Base-by-base conservation (phyloP, 345 rosid species). In the Populus tremula region DNA sequence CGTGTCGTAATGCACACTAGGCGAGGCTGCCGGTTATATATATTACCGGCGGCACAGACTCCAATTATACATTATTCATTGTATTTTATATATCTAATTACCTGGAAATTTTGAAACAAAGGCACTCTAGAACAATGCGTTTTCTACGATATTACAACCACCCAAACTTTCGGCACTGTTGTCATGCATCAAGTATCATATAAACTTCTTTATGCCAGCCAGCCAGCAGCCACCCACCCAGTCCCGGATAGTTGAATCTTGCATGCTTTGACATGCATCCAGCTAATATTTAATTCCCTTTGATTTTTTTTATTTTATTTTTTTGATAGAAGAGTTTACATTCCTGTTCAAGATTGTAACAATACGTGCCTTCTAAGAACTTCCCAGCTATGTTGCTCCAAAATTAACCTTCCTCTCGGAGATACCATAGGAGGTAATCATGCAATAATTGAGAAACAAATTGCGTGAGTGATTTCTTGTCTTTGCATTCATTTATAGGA, bases 11-110 rank as follows among this genome's bases (percentile, higher is more conserved):
- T 13, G 31, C 39, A 16, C 49, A 4, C 29, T 67, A 41, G 45
- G 45, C 67, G 66, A 17, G 41, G 84, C 77, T 69, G 84, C 77
- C 64, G 68, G 86, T 84, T 84, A n/a, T 74, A 33, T 33, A 4
- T 33, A 33, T 33, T 33, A 77, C 6, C 71, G 84, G 79, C 81
- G 81, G 74, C 83, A 74, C 25, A 35, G 35, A 62, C 83, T 50
- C 85, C 80, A 75, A 50, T 67, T 67, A 65, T 27, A 27, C 27
- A 31, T 31, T 31, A 31, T 39, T 29, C 13, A 14, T 18, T 36
- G 18, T 47, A 47, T 47, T 14, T 47, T 39, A 8, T 39, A 6
- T 8, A 39, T 39, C 8, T 7, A 39, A 10, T 6, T 39, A 39
- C 8, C 43, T 8, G 8, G 43, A 39, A 39, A 7, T 7, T 7